Base-by-base conservation (phyloP, 23 red algal genomes). In the Chondrus crispus region DNA sequence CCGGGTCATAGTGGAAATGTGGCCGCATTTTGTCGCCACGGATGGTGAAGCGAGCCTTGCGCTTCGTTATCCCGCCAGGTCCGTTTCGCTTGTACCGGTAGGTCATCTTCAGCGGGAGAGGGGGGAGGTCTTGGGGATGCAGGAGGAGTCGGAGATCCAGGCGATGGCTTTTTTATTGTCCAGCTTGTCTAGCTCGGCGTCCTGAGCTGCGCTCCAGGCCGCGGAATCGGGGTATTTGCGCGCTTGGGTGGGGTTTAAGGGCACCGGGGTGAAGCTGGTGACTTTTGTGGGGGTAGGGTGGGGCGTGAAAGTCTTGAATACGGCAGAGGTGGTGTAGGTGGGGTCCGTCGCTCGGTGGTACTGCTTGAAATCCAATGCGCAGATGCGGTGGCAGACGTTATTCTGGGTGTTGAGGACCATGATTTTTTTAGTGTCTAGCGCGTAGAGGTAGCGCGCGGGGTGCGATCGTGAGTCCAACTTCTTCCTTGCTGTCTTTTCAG, bases 361-460 rank as follows among this genome's bases (percentile, higher is more conserved):
- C 22, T 63, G 85, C 20, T 64, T 37, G 71, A 89, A 89, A 30
- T 89, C 69, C 16, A 63, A 5, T 45, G 69, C 24, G 7, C 85
- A 54, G 14, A 89, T 24, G 44, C 2, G 30, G 4, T 20, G 50
- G 33, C 22, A 24, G 13, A 40, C 6, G 2, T 41, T 1, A 41
- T 42, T 50, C 49, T 5, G 0, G 20, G 60, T 3, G 26, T 77
- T 35, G 11, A 44, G 66, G 5, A 89, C 69, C 47, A 76, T 62
- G 2, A 89, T 43, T 26, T 45, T 33, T 5, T 19, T 0, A 14
- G 22, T 46, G 3, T 58, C 22, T 5, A 76, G 24, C 19, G 37
- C 52, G 46, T 51, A 63, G 57, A 78, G 38, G 40, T 89, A 89
- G 2, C 48, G n/a, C 2, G 33, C 46, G 47, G 50, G 8, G 2